phyloP scores from a whole-genome alignment of 306 rosid genomes.

The Ormosia emarginata region DNA sequence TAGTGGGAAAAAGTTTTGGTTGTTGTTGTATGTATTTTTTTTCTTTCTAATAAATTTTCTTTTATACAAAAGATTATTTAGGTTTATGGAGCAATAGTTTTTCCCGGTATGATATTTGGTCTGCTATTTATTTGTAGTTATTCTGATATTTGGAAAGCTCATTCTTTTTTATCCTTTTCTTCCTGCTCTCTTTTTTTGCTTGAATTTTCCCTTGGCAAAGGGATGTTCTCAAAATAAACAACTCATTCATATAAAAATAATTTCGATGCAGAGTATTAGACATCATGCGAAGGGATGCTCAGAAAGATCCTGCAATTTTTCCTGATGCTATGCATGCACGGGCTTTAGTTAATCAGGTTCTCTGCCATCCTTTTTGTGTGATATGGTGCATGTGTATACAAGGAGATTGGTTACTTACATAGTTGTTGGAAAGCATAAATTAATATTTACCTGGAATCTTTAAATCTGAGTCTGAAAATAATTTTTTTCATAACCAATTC shows the following conservation, averaged over 20 bases:
- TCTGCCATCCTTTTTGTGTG: conserved; percentile 12
- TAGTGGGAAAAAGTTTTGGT: too few relatives aligned
- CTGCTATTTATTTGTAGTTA: conserved; percentile 10
- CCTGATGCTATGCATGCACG: conserved; percentile 74
- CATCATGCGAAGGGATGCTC: conserved; percentile 71
- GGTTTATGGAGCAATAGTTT: not conserved
- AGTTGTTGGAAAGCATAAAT: not conserved
- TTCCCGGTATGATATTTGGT: not conserved
- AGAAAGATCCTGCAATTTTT: conserved; percentile 64
- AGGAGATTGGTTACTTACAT: conserved; percentile 12
- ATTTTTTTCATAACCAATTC: not conserved
- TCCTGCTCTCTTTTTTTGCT: not conserved
- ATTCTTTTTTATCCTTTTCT: not conserved
- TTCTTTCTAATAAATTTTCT: not conserved
- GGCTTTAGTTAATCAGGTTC: conserved; percentile 69
- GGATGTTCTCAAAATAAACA: conserved; percentile 12
- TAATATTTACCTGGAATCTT: not conserved
- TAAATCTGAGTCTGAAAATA: not conserved
- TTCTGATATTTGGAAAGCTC: not conserved
- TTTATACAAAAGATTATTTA: not conserved
- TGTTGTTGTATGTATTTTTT: not conserved
- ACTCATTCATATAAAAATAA: not conserved
- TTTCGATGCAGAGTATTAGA: conserved; percentile 62
- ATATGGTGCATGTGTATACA: conserved; percentile 1
- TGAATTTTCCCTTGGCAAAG: not conserved